A percentile compares a stretch with the other conserved stretches of the same genome.
Conservation (phyloP, 1,139 yeast species). For the Yamadazyma dendronema region DNA sequence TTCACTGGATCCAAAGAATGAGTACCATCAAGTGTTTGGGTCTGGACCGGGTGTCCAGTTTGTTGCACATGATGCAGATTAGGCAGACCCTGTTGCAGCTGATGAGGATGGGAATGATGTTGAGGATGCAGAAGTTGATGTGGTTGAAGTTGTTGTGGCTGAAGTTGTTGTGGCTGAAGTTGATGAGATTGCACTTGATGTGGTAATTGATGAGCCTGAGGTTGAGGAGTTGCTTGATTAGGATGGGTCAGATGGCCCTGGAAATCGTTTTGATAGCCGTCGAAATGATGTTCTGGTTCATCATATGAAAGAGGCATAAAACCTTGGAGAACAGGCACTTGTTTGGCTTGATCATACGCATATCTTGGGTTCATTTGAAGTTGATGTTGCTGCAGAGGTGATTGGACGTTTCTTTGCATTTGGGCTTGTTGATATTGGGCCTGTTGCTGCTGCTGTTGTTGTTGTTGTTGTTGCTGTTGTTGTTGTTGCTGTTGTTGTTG, state of each 20-base stretch:
- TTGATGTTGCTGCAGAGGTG: conserved; percentile 5
- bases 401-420: conserved; percentile 1
- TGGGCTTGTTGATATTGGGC: conserved; percentile 8
- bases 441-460: conserved; percentile 8
- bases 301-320: conserved; percentile 1
- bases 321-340: neutral
- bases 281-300: conserved; percentile 7
- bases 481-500: conserved; percentile 7
- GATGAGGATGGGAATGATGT: conserved; percentile 1
- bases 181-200: neutral
- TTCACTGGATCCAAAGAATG: neutral
- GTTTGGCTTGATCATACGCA: conserved; percentile 2
- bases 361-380: conserved; percentile 3
- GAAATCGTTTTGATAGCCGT: conserved; percentile 6
- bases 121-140: neutral
- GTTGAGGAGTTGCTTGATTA: neutral
- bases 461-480: conserved; percentile 9
- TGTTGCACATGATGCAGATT: conserved; percentile 2
- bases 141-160: conserved; percentile 11
- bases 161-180: conserved; percentile 10
- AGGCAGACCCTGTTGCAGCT: conserved; percentile 4
- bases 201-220: neutral
- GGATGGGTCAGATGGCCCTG: conserved; percentile 1
- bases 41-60: neutral
- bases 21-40: neutral